phyloP scores from a whole-genome alignment of 2,329 filamentous ascomycete species.

The Colletotrichum tropicicola region DNA sequence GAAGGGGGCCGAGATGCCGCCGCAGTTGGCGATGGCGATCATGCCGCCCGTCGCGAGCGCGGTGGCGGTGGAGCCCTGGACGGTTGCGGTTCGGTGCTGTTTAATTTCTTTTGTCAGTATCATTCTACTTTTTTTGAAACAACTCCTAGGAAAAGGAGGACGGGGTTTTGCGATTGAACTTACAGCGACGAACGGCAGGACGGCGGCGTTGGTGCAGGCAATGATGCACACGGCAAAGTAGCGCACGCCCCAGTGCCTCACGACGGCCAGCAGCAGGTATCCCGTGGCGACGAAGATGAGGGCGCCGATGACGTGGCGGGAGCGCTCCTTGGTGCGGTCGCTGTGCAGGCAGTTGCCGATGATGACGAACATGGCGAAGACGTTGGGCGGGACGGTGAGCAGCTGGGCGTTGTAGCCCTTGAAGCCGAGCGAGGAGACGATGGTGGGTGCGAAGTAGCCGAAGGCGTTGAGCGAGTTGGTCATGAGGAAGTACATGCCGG shows the following conservation, averaged over 20 bases:
- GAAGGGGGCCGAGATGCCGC: constrained; percentile 44
- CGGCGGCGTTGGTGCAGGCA: constrained; percentile 43
- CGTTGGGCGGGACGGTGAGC: constrained; percentile 46
- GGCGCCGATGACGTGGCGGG: constrained; percentile 40
- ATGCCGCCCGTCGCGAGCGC: constrained; percentile 44
- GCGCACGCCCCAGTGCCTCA: constrained; percentile 39
- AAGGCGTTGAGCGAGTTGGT: constrained; percentile 45
- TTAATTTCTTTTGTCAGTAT: too few relatives aligned
- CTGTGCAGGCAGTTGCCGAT: constrained; percentile 42
- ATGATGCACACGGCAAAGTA: constrained; percentile 43
- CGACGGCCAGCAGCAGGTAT: constrained; percentile 40
- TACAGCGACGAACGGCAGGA: constrained; percentile 43
- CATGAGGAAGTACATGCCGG: constrained; percentile 41
- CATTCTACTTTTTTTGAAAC: too few relatives aligned
- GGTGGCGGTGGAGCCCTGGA: constrained; percentile 42
- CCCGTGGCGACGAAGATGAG: constrained; percentile 39
- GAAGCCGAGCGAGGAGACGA: constrained; percentile 45
- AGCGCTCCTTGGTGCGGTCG: constrained; percentile 41
- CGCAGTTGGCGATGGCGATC: constrained; percentile 44
- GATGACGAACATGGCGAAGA: constrained; percentile 44
- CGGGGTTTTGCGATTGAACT: too few relatives aligned
- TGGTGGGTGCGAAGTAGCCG: constrained; percentile 45
- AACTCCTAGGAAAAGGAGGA: too few relatives aligned
- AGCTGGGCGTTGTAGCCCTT: constrained; percentile 43
- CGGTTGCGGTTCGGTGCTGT: constrained; percentile 43